Base-by-base conservation (phyloP, 345 rosid genomes). In the Anastatica hierochuntica region DNA sequence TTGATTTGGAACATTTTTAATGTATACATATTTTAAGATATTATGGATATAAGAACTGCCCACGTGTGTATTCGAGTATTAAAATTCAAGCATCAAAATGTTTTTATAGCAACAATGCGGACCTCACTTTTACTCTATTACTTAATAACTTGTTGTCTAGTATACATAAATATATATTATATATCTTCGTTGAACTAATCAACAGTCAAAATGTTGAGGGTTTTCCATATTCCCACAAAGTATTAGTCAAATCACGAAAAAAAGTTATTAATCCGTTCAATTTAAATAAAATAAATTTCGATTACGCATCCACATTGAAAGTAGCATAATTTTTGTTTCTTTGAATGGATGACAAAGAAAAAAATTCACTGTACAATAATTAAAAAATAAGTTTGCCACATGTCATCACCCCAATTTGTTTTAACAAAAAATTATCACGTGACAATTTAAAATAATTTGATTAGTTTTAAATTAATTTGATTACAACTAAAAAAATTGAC, bases 201-300 rank as follows among this genome's bases (percentile, higher is more conserved):
- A 58, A 58, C 35, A 43, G 59, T 66, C 70, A 58, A 65, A 36
- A 42, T 35, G 8, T 65, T 35, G 26, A 49, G n/a, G n/a, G 51
- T 47, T 54, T 39, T 38, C 20, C 62, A 37, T 48, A 56, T 55
- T 55, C 48, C 54, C 24, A 56, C 63, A 41, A 8, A 19, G 29
- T 46, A 35, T 24, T 53, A 48, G 40, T 36, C 13, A 13, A 18
- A 50, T 43, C 53, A 50, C 45, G 18, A 49, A 16, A 29, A 7
- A 9, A 6, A 2, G 31, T 56, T 56, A 0, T 14, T 31, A 8
- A 13, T 49, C 10, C 4, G 9, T 42, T 27, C 57, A 51, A 58
- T 6, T 15, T 10, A 12, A 14, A 43, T 15, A 56, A 48, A 21
- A 7, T 6, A 29, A 17, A 63, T 37, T 42, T 40, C 8, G 50